These are phyloP conservation scores for Funneliformis mosseae DNA, from an alignment of 192 early-diverging fungal species.

Conservation along the genomic window DNA sequence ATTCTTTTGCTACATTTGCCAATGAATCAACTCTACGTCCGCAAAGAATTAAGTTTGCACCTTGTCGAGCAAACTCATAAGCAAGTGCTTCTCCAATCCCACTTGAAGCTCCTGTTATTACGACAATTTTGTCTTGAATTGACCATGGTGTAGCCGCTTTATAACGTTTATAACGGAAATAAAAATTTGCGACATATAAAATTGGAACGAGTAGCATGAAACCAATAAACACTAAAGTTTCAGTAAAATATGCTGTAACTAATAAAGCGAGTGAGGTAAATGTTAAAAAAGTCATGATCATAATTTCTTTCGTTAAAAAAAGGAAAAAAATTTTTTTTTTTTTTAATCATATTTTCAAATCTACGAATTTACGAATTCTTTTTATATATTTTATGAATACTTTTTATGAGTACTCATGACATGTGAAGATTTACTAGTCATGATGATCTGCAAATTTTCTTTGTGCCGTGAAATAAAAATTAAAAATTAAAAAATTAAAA, in stretches of 20 bases:
- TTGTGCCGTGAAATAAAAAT: no score
- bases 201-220: background rate
- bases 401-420: no score
- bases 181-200: background rate
- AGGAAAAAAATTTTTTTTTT: no score
- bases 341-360: no score
- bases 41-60: conserved; percentile 54
- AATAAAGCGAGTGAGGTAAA: background rate
- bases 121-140: background rate
- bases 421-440: no score
- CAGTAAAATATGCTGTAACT: background rate
- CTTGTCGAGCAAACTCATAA: conserved; percentile 64
- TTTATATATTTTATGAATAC: no score
- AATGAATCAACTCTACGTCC: conserved; percentile 1
- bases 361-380: no score
- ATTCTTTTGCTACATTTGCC: background rate
- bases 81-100: conserved; percentile 77
- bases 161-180: background rate
- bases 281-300: background rate
- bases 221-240: background rate
- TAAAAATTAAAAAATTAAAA: no score
- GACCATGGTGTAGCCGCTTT: background rate
- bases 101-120: conserved; percentile 63
- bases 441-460: no score
- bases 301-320: no score